Evolutionary conservation across 1,139 yeast genomes (phyloP).

Genomic region (Sporopachydermia cereana): DNA sequence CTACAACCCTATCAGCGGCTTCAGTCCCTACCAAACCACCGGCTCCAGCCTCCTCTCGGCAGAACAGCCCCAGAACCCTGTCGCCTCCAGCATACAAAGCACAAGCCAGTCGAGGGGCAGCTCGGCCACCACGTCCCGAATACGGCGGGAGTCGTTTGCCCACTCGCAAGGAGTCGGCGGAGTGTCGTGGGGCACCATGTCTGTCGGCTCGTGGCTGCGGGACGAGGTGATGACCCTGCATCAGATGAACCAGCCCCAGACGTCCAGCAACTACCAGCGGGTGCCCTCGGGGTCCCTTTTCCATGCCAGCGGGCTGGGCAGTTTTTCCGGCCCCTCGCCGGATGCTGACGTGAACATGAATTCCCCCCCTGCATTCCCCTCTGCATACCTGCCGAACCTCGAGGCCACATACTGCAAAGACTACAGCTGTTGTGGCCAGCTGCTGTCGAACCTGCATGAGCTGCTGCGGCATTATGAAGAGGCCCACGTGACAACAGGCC

Average conservation of each 20-base stretch:
- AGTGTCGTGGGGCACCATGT: slow-evolving; percentile 93
- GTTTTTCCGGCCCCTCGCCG: background rate
- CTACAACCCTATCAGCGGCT: background rate
- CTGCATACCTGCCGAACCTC: slow-evolving; percentile 77
- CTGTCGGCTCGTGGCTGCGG: slow-evolving; percentile 91
- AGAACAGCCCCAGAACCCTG: too few species aligned
- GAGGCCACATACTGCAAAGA: slow-evolving; percentile 96
- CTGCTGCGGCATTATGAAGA: slow-evolving; percentile 91
- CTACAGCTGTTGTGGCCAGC: slow-evolving; percentile 90
- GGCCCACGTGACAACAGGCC: slow-evolving; percentile 26
- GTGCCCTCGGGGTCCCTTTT: background rate
- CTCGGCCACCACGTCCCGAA: slow-evolving; percentile 15
- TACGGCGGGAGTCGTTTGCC: slow-evolving; percentile 81
- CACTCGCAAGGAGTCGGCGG: slow-evolving; percentile 98
- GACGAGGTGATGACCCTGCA: slow-evolving; percentile 34
- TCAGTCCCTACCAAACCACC: background rate
- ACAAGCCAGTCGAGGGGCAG: background rate
- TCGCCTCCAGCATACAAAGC: background rate
- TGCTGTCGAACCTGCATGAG: slow-evolving; percentile 87
- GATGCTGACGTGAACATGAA: slow-evolving; percentile 11
- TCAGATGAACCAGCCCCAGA: slow-evolving; percentile 2
- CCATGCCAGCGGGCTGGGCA: background rate
- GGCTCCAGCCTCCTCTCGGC: too few species aligned
- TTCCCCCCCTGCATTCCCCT: slow-evolving; percentile 52
- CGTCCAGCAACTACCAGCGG: background rate